Evolutionary conservation across 495 filamentous ascomycete genomes (phyloP).

Genomic region (Tuber borchii): DNA sequence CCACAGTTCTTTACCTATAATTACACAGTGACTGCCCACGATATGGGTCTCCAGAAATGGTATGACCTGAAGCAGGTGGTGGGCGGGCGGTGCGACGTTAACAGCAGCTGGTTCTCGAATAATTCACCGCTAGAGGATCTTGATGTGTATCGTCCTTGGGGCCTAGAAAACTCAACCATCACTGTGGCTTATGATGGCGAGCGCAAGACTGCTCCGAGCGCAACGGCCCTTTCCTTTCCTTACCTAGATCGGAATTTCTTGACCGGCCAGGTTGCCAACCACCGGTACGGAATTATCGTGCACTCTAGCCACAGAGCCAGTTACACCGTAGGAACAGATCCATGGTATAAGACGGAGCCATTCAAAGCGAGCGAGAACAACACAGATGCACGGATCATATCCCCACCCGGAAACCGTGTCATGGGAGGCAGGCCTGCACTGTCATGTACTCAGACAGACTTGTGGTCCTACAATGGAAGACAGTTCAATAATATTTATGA

Average conservation of each 20-base stretch:
- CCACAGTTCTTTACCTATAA: background rate
- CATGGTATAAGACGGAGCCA: background rate
- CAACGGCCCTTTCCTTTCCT: background rate
- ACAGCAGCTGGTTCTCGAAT: background rate
- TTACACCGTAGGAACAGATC: background rate
- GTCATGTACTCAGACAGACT: background rate
- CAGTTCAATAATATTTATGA: background rate
- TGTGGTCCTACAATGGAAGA: background rate
- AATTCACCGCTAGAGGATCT: background rate
- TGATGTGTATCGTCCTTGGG: slow-evolving; percentile 5
- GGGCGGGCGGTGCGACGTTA: background rate
- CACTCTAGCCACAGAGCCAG: background rate
- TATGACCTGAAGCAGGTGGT: background rate
- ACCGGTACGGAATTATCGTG: slow-evolving; percentile 2
- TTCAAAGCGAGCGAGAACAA: background rate
- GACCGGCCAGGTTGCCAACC: background rate
- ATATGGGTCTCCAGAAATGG: slow-evolving; percentile 5
- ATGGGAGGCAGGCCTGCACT: background rate
- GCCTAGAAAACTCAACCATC: background rate
- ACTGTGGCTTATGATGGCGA: background rate
- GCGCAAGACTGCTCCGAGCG: background rate
- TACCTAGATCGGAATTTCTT: background rate
- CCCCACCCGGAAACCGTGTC: background rate
- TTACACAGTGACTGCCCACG: background rate
- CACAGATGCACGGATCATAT: no score